phyloP scores from a whole-genome alignment of 352 stramenopile species.

The Phytophthora syringae region DNA sequence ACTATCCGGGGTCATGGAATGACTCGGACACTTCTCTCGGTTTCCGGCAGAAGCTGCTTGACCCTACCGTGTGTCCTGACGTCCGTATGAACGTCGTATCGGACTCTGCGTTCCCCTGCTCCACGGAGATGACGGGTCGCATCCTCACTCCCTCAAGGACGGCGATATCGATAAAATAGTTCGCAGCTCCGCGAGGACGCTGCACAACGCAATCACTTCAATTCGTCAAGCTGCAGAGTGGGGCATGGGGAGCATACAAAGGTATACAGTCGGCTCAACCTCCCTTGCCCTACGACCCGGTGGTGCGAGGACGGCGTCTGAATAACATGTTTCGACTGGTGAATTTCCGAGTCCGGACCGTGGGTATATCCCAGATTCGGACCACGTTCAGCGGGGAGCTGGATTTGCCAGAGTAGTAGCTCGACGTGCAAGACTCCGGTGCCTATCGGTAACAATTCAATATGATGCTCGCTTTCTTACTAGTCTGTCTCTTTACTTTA shows the following conservation, averaged over 20 bases:
- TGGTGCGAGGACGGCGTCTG: neutral
- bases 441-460: too few relatives aligned
- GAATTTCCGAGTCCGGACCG: slow-evolving; percentile 17
- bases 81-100: neutral
- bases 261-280: neutral
- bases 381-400: neutral
- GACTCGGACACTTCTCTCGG: neutral
- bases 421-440: too few relatives aligned
- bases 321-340: slow-evolving; percentile 5
- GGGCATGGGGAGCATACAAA: slow-evolving; percentile 3
- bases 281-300: neutral
- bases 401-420: too few relatives aligned
- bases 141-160: slow-evolving; percentile 1
- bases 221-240: neutral
- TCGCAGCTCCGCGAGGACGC: neutral
- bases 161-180: neutral
- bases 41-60: neutral
- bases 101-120: neutral
- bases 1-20: neutral
- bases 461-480: too few relatives aligned
- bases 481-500: too few relatives aligned
- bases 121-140: neutral
- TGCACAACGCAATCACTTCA: slow-evolving; percentile 9
- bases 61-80: neutral
- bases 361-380: neutral